These are phyloP conservation scores for Boletus sensibilis DNA, from an alignment of 768 basidiomycete genomes.

Conservation along the genomic window DNA sequence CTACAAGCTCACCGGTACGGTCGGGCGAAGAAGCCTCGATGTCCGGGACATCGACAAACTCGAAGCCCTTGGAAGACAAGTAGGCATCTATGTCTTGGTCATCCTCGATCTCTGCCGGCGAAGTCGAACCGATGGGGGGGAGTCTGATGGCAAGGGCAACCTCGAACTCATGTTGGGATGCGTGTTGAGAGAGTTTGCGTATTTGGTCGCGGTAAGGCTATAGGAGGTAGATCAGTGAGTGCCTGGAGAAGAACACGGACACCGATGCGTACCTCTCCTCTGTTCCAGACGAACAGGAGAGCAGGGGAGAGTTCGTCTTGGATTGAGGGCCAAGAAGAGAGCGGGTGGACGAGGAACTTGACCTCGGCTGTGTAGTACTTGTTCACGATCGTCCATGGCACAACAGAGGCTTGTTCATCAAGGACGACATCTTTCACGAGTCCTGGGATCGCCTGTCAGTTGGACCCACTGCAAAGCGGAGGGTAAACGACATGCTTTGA, in stretches of 20 bases:
- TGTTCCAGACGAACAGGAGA: conserved; percentile 67
- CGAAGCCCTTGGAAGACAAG: conserved; percentile 69
- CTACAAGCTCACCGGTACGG: conserved; percentile 16
- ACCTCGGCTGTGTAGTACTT: conserved; percentile 81
- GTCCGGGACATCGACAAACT: conserved; percentile 57
- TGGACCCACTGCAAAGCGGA: neutral
- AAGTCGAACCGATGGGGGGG: conserved; percentile 19
- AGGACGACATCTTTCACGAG: conserved; percentile 20
- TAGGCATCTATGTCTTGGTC: conserved; percentile 62
- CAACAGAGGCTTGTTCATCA: conserved; percentile 19
- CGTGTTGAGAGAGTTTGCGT: conserved; percentile 44
- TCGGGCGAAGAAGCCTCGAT: conserved; percentile 6
- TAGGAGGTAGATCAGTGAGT: conserved; percentile 5
- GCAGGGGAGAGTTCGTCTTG: conserved; percentile 54
- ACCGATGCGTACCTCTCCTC: conserved; percentile 55
- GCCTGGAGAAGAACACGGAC: neutral
- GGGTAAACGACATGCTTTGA: conserved; percentile 19
- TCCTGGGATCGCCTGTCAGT: conserved; percentile 23
- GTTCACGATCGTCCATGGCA: conserved; percentile 78
- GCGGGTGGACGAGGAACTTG: conserved; percentile 56
- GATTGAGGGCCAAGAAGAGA: conserved; percentile 43
- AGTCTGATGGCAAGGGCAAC: conserved; percentile 70
- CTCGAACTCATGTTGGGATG: conserved; percentile 60
- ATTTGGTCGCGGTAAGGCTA: conserved; percentile 63
- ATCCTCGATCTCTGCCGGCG: conserved; percentile 38